These are phyloP conservation scores for Globisporangium camurandrum DNA, from an alignment of 352 stramenopile species.

Conservation along the genomic window DNA sequence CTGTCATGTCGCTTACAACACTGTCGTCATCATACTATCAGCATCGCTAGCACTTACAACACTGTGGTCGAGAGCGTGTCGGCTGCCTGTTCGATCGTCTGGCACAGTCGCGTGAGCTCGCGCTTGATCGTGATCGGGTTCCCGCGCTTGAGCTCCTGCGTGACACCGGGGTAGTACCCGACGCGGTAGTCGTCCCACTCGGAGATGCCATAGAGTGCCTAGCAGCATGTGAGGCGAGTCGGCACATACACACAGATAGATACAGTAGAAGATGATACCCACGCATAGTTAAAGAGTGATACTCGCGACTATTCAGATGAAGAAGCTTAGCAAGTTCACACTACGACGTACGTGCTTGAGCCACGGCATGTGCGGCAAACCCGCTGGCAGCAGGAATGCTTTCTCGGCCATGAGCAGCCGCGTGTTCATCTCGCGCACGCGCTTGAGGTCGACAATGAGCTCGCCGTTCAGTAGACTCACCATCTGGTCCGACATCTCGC, in stretches of 20 bases:
- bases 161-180: conserved; percentile 64
- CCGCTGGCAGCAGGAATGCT: conserved; percentile 63
- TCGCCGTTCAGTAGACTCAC: conserved; percentile 50
- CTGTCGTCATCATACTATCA: no score
- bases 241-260: not conserved
- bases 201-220: conserved; percentile 78
- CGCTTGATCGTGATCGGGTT: conserved; percentile 72
- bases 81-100: conserved; percentile 70
- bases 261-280: no score
- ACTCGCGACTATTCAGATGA: no score
- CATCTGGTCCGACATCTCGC: conserved; percentile 49
- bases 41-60: conserved; percentile 14
- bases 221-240: not conserved
- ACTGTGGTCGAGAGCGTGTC: conserved; percentile 59
- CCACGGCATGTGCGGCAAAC: conserved; percentile 67
- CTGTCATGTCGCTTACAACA: no score
- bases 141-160: conserved; percentile 56
- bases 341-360: conserved; percentile 69
- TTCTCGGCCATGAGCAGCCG: conserved; percentile 75
- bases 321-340: no score
- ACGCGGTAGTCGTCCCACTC: conserved; percentile 80
- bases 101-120: conserved; percentile 67
- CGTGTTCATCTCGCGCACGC: conserved; percentile 79
- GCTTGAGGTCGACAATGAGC: conserved; percentile 65
- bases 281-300: no score